Evolutionary conservation across 176 grass and related monocot species (phyloP).

Genomic region (Alopecurus myosuroides): DNA sequence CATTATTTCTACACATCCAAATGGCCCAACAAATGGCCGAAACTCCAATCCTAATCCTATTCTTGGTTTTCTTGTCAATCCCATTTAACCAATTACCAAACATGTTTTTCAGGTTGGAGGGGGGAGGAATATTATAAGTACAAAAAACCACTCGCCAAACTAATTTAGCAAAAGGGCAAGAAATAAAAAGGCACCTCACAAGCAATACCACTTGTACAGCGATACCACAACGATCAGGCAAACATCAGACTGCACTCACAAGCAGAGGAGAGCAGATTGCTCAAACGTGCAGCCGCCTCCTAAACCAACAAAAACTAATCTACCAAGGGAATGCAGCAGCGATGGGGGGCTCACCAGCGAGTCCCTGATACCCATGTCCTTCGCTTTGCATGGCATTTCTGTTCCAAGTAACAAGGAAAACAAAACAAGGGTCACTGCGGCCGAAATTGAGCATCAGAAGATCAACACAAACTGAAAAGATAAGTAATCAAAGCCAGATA

Average conservation of each 20-base stretch:
- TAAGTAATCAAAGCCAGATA: background rate
- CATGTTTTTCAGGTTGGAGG: too few relatives aligned
- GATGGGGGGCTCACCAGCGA: background rate
- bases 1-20: too few relatives aligned
- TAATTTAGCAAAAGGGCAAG: too few relatives aligned
- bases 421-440: background rate
- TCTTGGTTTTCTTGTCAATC: too few relatives aligned
- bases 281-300: background rate
- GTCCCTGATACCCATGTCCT: background rate
- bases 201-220: too few relatives aligned
- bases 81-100: too few relatives aligned
- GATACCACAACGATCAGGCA: background rate
- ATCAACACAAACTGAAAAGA: background rate
- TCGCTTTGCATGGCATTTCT: background rate
- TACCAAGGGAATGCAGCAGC: background rate
- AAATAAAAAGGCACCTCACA: too few relatives aligned
- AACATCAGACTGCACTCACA: background rate
- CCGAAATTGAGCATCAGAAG: background rate
- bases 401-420: background rate
- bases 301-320: background rate
- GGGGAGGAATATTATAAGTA: too few relatives aligned
- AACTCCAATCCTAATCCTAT: too few relatives aligned
- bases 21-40: too few relatives aligned
- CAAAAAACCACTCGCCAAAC: too few relatives aligned
- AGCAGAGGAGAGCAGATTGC: background rate